phyloP scores from a whole-genome alignment of 2,329 filamentous ascomycete species.

The Helminthosporium solani region DNA sequence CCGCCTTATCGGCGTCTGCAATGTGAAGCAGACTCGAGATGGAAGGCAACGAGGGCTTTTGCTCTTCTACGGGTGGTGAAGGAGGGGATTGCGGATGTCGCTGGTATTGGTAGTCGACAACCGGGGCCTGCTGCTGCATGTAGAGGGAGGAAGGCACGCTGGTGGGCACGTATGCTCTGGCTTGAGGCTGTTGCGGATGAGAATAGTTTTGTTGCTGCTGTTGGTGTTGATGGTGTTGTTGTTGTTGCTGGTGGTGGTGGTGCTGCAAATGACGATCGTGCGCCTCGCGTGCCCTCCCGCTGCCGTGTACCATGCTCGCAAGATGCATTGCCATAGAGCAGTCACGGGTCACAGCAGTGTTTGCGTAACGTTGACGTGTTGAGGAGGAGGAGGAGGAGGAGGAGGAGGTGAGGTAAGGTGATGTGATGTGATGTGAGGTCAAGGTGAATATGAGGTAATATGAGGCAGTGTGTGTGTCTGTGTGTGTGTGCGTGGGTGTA shows the following conservation, averaged over 20 bases:
- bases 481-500: slow-evolving; percentile 14
- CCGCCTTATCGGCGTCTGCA: slow-evolving; percentile 68
- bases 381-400: slow-evolving; percentile 10
- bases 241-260: slow-evolving; percentile 26
- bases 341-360: slow-evolving; percentile 37
- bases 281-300: slow-evolving; percentile 42
- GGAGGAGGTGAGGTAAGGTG: too few relatives aligned
- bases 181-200: slow-evolving; percentile 44
- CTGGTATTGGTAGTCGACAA: slow-evolving; percentile 28
- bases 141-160: slow-evolving; percentile 17
- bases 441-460: too few relatives aligned
- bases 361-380: slow-evolving; percentile 30
- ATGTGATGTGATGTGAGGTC: too few relatives aligned
- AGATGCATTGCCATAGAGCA: slow-evolving; percentile 45
- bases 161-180: slow-evolving; percentile 26
- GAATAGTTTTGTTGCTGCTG: slow-evolving; percentile 24
- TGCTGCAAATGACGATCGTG: slow-evolving; percentile 36
- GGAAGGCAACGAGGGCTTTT: slow-evolving; percentile 84
- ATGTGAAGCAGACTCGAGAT: slow-evolving; percentile 88
- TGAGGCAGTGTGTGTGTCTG: too few relatives aligned
- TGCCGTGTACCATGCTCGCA: slow-evolving; percentile 47
- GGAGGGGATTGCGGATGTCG: slow-evolving; percentile 62
- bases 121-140: slow-evolving; percentile 19
- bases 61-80: slow-evolving; percentile 74
- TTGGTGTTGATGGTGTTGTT: slow-evolving; percentile 29